Percentiles rank a stretch among this genome's conserved stretches.
These are phyloP conservation scores for Pichia cactophila DNA, from an alignment of 1,139 yeast genomes.

Conservation along the genomic window DNA sequence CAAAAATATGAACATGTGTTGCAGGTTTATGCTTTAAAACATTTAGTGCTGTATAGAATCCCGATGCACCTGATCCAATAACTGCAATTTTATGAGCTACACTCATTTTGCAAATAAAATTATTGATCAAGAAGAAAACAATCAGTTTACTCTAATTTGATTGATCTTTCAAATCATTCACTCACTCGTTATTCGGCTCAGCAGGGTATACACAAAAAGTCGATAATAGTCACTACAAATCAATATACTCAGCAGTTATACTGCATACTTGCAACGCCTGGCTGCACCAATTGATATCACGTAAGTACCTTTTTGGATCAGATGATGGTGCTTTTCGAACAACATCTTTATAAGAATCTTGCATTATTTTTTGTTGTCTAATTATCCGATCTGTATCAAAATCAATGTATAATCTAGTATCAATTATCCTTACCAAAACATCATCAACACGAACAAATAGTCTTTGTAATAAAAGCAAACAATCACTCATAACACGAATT, in stretches of 20 bases:
- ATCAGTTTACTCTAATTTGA: no score
- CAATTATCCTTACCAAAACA: constrained; percentile 76
- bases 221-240: not conserved
- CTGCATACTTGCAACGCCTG: constrained; percentile 18
- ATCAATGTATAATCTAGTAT: constrained; percentile 77
- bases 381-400: constrained; percentile 57
- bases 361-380: constrained; percentile 73
- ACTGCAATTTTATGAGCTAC: constrained; percentile 48
- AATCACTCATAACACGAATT: constrained; percentile 82
- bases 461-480: constrained; percentile 65
- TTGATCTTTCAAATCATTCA: no score
- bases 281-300: constrained; percentile 49
- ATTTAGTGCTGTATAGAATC: constrained; percentile 82
- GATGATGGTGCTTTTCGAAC: constrained; percentile 29
- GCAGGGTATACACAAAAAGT: not conserved
- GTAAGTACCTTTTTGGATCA: constrained; percentile 68
- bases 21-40: constrained; percentile 42
- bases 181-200: not conserved
- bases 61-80: constrained; percentile 96
- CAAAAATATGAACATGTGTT: constrained; percentile 55
- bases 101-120: not conserved
- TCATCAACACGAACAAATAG: constrained; percentile 85
- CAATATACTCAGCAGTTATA: constrained; percentile 20
- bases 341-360: constrained; percentile 57
- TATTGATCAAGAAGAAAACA: no score